These are phyloP conservation scores for Pilobolus umbonatus DNA, from an alignment of 192 early-diverging fungal species.

Conservation along the genomic window DNA sequence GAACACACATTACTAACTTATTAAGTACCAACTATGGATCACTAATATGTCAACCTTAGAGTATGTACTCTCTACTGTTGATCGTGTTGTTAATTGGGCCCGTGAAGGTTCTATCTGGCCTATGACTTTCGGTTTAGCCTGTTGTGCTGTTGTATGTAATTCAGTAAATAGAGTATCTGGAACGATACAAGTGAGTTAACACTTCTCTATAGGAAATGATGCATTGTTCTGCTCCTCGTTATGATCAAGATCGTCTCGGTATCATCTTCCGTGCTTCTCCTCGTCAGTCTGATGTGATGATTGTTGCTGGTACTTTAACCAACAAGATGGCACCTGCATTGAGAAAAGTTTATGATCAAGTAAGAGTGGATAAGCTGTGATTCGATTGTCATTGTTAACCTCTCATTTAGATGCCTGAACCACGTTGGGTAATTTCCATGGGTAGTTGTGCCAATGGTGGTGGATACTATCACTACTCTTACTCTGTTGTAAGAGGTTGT, in stretches of 20 bases:
- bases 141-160: constrained; percentile 72
- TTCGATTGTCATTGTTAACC: background rate
- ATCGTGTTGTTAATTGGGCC: constrained; percentile 90
- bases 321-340: constrained; percentile 98
- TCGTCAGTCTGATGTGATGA: constrained; percentile 98
- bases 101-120: constrained; percentile 91
- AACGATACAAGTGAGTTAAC: background rate
- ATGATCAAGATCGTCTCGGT: constrained; percentile 97
- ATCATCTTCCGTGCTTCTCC: constrained; percentile 97
- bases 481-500: constrained; percentile 93
- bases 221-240: constrained; percentile 95
- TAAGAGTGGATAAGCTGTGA: constrained; percentile 13
- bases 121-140: constrained; percentile 85
- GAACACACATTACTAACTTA: background rate
- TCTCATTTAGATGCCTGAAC: constrained; percentile 90
- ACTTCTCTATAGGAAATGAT: constrained; percentile 77
- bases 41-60: constrained; percentile 39
- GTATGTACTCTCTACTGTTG: constrained; percentile 84
- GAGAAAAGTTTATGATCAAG: constrained; percentile 61
- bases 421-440: constrained; percentile 99
- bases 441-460: constrained; percentile 95
- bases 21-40: background rate
- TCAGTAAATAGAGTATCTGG: background rate
- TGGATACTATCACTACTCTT: constrained; percentile 98
- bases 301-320: constrained; percentile 96